These are phyloP conservation scores for Dipodascopsis uninucleata DNA, from an alignment of 805 yeast genomes.

Conservation along the genomic window DNA sequence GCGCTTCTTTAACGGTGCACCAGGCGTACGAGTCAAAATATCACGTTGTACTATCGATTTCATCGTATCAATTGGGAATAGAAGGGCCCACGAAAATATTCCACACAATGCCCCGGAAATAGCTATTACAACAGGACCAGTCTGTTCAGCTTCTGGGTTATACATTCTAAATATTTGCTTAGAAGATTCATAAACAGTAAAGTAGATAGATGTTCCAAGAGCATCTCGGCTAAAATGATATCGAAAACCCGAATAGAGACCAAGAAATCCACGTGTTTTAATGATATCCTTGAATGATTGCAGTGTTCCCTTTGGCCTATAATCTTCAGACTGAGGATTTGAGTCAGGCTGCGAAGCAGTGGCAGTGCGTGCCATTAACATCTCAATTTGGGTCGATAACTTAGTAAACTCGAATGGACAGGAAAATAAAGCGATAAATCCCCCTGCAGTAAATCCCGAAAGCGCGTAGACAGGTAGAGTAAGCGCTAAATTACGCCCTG, in stretches of 20 bases:
- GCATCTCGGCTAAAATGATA: constrained; percentile 69
- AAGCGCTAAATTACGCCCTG: constrained; percentile 16
- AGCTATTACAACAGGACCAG: constrained; percentile 48
- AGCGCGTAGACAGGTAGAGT: constrained; percentile 29
- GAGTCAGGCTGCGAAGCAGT: constrained; percentile 35
- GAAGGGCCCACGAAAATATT: constrained; percentile 64
- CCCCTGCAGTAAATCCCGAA: constrained; percentile 69
- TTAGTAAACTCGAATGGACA: constrained; percentile 87
- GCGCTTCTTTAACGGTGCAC: constrained; percentile 46
- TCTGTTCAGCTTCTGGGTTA: constrained; percentile 31
- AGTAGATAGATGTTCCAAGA: constrained; percentile 68
- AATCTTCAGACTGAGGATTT: constrained; percentile 32
- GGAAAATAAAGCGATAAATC: constrained; percentile 57
- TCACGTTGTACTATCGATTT: constrained; percentile 75
- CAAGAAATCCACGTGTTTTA: constrained; percentile 55
- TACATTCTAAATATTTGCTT: constrained; percentile 40
- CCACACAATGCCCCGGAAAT: constrained; percentile 81
- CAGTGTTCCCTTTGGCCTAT: constrained; percentile 37
- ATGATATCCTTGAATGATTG: constrained; percentile 52
- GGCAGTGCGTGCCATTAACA: constrained; percentile 38
- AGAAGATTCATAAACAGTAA: constrained; percentile 68
- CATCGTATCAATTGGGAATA: constrained; percentile 78
- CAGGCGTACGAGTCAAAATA: constrained; percentile 52
- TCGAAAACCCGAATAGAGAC: constrained; percentile 69
- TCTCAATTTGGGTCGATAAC: constrained; percentile 68